Conservation (phyloP, 352 stramenopile genomes). For the Phytophthora nicotianae region DNA sequence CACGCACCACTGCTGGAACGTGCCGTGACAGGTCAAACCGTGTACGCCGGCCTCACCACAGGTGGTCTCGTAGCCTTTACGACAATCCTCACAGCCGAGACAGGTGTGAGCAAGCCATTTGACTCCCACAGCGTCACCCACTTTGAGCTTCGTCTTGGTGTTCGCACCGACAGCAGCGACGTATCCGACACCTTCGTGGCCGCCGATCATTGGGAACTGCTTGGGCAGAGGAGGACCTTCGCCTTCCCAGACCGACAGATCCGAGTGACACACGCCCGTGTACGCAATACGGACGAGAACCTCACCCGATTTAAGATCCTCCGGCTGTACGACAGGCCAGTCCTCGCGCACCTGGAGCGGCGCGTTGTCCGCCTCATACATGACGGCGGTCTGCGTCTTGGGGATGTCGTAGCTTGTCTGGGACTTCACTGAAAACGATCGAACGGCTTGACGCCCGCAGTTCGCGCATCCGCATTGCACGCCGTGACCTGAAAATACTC, state of each 20-base stretch:
- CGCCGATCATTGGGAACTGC: conserved; percentile 53
- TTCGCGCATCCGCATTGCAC: not conserved
- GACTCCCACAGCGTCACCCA: conserved; percentile 57
- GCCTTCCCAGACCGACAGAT: conserved; percentile 51
- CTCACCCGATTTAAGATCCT: conserved; percentile 49
- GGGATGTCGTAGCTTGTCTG: conserved; percentile 52
- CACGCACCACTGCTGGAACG: conserved; percentile 70
- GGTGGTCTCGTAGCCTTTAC: conserved; percentile 53
- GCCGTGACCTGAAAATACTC: conserved; percentile 1
- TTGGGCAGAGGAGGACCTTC: conserved; percentile 38
- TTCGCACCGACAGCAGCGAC: conserved; percentile 52
- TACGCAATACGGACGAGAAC: conserved; percentile 60
- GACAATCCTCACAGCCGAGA: conserved; percentile 56
- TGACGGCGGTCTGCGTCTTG: conserved; percentile 52
- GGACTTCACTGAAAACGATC: conserved; percentile 41
- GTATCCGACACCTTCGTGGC: conserved; percentile 64
- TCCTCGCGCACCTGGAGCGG: conserved; percentile 52
- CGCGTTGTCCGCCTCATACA: conserved; percentile 53
- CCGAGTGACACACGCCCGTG: conserved; percentile 57
- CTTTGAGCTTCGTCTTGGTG: conserved; percentile 49
- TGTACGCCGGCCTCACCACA: conserved; percentile 39
- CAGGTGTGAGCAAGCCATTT: conserved; percentile 61
- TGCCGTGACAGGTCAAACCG: conserved; percentile 44
- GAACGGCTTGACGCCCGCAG: conserved; percentile 3
- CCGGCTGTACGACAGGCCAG: conserved; percentile 52